Evolutionary conservation across 768 basidiomycete genomes (phyloP).

Genomic region (Termitomyces sp.): DNA sequence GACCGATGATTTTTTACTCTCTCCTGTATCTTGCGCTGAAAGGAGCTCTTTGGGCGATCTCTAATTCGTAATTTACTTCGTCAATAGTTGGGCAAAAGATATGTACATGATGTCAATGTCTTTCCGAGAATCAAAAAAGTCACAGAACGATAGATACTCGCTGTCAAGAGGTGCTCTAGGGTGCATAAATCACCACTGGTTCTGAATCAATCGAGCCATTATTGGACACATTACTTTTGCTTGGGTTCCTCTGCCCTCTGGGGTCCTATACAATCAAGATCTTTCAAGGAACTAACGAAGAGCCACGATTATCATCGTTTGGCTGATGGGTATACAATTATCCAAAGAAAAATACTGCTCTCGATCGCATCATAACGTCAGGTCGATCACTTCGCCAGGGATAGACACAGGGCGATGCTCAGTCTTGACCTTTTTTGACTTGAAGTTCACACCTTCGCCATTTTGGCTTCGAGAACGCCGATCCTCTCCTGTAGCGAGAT

Average conservation of each 20-base stretch:
- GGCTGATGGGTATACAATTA: background rate
- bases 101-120: background rate
- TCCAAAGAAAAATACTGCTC: background rate
- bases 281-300: background rate
- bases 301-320: too few relatives aligned
- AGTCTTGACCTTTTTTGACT: constrained; percentile 11
- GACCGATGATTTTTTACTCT: background rate
- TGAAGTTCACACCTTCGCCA: constrained; percentile 3
- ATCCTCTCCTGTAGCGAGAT: background rate
- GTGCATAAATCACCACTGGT: background rate
- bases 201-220: background rate
- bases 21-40: background rate
- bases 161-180: background rate
- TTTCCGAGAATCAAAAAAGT: too few relatives aligned
- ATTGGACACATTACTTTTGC: too few relatives aligned
- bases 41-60: background rate
- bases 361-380: constrained; percentile 8
- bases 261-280: background rate
- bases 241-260: background rate
- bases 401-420: constrained; percentile 9
- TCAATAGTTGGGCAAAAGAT: background rate
- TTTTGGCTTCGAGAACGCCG: constrained; percentile 7
- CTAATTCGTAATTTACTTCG: background rate
- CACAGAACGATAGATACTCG: background rate
- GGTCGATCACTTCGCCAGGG: constrained; percentile 17